Evolutionary conservation across 2,329 filamentous ascomycete genomes (phyloP), one percentile per base, ranked within the genome.

Genomic region (Talaromyces sp.): DNA sequence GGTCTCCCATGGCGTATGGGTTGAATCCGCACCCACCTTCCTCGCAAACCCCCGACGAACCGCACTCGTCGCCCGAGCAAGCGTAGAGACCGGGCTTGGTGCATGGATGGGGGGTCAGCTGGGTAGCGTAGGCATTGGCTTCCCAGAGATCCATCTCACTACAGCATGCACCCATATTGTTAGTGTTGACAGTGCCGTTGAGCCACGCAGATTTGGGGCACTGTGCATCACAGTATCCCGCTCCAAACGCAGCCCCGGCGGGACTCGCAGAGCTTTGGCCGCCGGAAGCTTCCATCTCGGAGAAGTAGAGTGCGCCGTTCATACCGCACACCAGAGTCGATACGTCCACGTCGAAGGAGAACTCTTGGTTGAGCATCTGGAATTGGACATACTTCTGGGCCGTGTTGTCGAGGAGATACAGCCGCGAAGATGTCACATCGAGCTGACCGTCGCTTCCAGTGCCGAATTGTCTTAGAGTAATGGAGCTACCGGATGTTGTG

Each of bases 11-110:
- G 70, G 86, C 86, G 82, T 84, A 89, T 46, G 81, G 71, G 81
- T 89, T 88, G 81, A 86, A 89, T 72, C 89, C 87, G 68, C 87
- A 89, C 50, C 87, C 87, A 67, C 88, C 85, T 63, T 85, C 84
- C 71, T 89, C 87, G 72, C 87, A 89, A 61, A 82, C 74, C 56
- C 86, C 86, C 10, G 77, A 79, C 19, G 83, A 85, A 60, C 84
- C 84, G 65, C 83, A 86, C 7, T 62, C 62, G 63, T 82, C 73
- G 21, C 79, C 78, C 0, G 71, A 70, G 78, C 86, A 88, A 59
- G 80, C 77, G 59, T 72, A 72, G 66, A 83, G 80, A 56, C 78
- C 80, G 50, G 77, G 72, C 61, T 71, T 75, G 59, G 75, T 76
- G 79, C 87, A 89, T 52, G 85, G 81, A 72, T 90, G 87, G 19